Base-by-base conservation (phyloP, 73 alveolate genomes). In the Paramecium tetraurelia region DNA sequence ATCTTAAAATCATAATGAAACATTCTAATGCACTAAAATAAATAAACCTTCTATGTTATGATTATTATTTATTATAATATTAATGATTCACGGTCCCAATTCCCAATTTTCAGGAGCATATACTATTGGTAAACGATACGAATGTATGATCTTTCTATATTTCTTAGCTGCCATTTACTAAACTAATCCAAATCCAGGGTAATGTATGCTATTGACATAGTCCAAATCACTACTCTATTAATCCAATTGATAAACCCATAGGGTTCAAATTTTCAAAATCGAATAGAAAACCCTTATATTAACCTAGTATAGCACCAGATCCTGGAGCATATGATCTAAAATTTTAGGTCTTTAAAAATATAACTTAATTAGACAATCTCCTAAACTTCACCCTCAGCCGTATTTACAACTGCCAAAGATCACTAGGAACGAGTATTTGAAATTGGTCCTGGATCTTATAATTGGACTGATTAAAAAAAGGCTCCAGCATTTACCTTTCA, bases 401-500 rank as follows among this genome's bases (percentile, higher is more conserved):
- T 31, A 10, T 80, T 80, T 63, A 59, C 90, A 11, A 80, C 48
- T 9, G 87, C 72, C 31, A 80, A 31, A 44, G 75, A 44, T 41
- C 35, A 43, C 14, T 10, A 24, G 11, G 0, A n/a, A 5, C 7
- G 29, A 80, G 75, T 41, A 0, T 41, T 31, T 7, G 70, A 41
- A 27, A 44, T 41, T 22, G 90, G 90, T 20, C 90, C 90, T 16
- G 90, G 90, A 44, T 41, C 90, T 11, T 80, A 80, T 20, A 41
- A 80, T 80, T 41, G 63, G 46, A 80, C 48, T 1, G 76, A 44
- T 44, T 22, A 21, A 22, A 48, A 80, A 46, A 80, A 80, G 18
- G 90, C 76, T 12, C 90, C 90, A 44, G 90, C 90, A 12, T 80
- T 80, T 46, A 80, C 90, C 3, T 80, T 80, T 80, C 29, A 80